Base-by-base conservation (phyloP, 306 rosid species). In the Mucuna pruriens region DNA sequence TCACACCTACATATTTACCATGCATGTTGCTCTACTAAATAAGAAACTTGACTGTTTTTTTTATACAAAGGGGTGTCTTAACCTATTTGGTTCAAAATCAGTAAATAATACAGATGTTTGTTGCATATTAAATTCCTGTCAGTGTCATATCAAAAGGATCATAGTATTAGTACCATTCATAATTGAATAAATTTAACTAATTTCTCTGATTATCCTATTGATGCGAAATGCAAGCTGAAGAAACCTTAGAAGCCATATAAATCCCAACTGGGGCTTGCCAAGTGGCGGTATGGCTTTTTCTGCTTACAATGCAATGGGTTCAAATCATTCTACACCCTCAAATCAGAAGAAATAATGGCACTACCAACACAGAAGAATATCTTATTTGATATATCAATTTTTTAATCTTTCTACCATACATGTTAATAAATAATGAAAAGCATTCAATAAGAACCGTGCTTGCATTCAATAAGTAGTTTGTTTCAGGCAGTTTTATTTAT, bases 271-370 rank as follows among this genome's bases (percentile, higher is more conserved):
- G 80, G 74, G 26, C 46, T 38, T 19, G 74, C 45, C 79, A 75
- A 80, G 82, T 75, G 75, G 70, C 23, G 10, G 16, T 74, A 63
- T 79, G 87, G 42, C 75, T 68, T 23, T 67, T 67, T 80, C 74
- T 49, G 54, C 69, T 58, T 23, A 44, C 57, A 58, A 26, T 66
- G 78, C 74, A 67, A 66, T 48, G 61, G 52, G 62, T 63, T n/a
- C 74, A 79, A 57, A 74, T 70, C 68, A 84, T 40, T 48, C 62
- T 48, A 39, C 40, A 25, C 62, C 75, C 70, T 51, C 62, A 75
- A 26, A 80, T 75, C 64, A 68, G 34, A 75, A 67, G 22, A 79
- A 67, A 65, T 34, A 67, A 65, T 33, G 52, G 3, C 7, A 48
- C 34, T 49, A 55, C 44, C 20, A 64, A 65, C 71, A 44, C 17